phyloP scores from a whole-genome alignment of 2,329 filamentous ascomycete species.

The Botrytis paeoniae region DNA sequence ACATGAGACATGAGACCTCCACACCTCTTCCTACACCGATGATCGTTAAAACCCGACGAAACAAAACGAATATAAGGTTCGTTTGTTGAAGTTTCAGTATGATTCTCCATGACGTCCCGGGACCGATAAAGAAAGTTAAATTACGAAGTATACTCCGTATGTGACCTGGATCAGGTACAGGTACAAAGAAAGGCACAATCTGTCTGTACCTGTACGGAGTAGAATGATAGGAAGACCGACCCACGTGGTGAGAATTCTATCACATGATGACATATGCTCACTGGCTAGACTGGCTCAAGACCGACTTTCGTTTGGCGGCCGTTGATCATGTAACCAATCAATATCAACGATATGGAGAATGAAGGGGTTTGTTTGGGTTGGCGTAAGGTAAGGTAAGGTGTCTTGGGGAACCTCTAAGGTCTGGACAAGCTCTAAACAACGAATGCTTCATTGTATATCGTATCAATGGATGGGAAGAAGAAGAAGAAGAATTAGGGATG shows the following conservation, averaged over 20 bases:
- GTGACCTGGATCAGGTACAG: neutral
- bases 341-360: neutral
- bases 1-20: neutral
- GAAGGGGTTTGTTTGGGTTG: neutral
- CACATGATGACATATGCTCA: neutral
- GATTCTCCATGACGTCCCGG: neutral
- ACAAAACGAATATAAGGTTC: neutral
- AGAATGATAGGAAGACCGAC: neutral
- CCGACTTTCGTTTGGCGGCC: neutral
- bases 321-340: neutral
- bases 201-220: neutral
- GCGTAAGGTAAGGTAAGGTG: neutral
- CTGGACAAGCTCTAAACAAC: neutral
- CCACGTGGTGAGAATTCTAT: neutral
- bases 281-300: neutral
- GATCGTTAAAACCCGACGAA: neutral
- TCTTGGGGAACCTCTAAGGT: neutral
- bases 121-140: neutral
- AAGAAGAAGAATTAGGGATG: neutral
- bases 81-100: neutral
- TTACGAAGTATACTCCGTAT: neutral
- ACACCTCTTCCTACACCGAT: neutral
- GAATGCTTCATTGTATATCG: neutral
- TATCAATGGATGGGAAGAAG: neutral
- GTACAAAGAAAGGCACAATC: neutral